Evolutionary conservation across 2,329 filamentous ascomycete genomes (phyloP).

Genomic region (Calonectria naviculata): DNA sequence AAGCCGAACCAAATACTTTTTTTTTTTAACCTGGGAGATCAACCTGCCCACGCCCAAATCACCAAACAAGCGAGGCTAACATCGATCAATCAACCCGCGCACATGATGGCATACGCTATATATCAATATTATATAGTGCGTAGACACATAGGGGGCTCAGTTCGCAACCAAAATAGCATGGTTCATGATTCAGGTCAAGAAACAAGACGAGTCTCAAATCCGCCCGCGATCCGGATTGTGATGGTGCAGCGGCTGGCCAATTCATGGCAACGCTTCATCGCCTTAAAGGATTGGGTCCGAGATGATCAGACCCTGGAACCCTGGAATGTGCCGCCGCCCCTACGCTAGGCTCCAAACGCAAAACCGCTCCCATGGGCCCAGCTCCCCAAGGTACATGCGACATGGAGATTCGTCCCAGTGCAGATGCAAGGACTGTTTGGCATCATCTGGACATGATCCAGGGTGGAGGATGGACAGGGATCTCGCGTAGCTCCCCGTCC

Average conservation of each 20-base stretch:
- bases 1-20: slow-evolving; percentile 13
- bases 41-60: neutral
- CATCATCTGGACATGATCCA: slow-evolving; percentile 31
- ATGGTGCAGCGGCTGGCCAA: slow-evolving; percentile 11
- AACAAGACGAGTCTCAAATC: slow-evolving; percentile 7
- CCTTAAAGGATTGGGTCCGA: slow-evolving; percentile 29
- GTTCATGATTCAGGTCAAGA: neutral
- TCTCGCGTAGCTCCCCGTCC: slow-evolving; percentile 25
- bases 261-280: slow-evolving; percentile 13
- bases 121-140: neutral
- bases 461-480: slow-evolving; percentile 29
- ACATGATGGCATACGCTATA: neutral
- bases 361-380: slow-evolving; percentile 43
- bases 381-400: slow-evolving; percentile 22
- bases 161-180: neutral
- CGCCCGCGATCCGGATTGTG: slow-evolving; percentile 7
- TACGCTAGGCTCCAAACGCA: slow-evolving; percentile 36
- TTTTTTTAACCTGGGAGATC: neutral
- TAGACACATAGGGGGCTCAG: neutral
- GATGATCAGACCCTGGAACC: slow-evolving; percentile 40
- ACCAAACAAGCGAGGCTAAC: neutral
- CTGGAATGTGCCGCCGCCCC: slow-evolving; percentile 30
- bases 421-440: slow-evolving; percentile 34
- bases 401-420: slow-evolving; percentile 27
- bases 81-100: neutral